Base-by-base conservation (phyloP, 345 rosid genomes). In the Lepidium aucheri region DNA sequence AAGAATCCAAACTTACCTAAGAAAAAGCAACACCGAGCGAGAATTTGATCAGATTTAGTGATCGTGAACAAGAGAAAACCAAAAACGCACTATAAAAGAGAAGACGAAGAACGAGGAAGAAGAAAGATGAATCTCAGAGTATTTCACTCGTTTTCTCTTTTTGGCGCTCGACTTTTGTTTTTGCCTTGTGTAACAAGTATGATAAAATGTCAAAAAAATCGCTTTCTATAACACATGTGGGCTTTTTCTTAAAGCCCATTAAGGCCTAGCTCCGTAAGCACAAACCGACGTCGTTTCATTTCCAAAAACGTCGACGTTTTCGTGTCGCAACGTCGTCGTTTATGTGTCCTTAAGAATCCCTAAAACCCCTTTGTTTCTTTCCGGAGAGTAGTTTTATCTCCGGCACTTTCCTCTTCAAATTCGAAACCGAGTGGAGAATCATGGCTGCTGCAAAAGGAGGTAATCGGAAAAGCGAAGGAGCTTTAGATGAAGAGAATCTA, bases 401-500 rank as follows among this genome's bases (percentile, higher is more conserved):
- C 35, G 39, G 43, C 39, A 28, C 38, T 42, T 42, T 41, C 64
- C 14, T 14, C 38, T 30, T 60, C 65, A 7, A n/a, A 5, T 34
- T 22, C 62, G 33, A 13, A 39, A 38, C 18, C 3, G 32, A 53
- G n/a, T 24, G 7, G 6, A 45, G 32, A 39, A 32, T 1, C 1
- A 67, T 61, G 77, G 63, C 63, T 40, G 17, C 71, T 5, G 16
- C 72, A 1, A 66, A 53, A 60, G 67, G 61, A 22, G 2, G 20
- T 54, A 50, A 64, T 10, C 7, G 47, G 56, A 43, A 55, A 17
- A 79, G 68, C 26, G 72, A 3, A 30, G 65, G 26, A 63, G 65
- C 32, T 34, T 77, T 74, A n/a, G 82, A 78, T 39, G 86, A 83
- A 5, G 85, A 83, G 36, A 85, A 83, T 77, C 60, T 90, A 11